A percentile compares a stretch with the other conserved stretches of the same genome.
phyloP scores from a whole-genome alignment of 1,284 basidiomycete species.

The Cryptococcus hybrid region DNA sequence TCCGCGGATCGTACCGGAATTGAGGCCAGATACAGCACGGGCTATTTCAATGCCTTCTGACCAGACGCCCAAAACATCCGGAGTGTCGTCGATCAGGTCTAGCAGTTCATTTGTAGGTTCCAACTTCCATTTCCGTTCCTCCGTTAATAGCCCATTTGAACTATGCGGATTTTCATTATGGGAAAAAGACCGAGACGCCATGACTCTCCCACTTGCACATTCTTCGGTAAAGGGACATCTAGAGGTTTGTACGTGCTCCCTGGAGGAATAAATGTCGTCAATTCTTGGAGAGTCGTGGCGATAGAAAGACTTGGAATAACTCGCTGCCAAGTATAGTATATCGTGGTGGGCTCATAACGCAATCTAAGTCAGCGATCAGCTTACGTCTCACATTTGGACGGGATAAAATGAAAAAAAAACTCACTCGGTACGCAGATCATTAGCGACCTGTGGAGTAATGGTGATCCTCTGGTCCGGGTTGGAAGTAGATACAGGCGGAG shows the following conservation, averaged over 20 bases:
- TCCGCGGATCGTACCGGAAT: not conserved
- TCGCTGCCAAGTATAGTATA: conserved; percentile 42
- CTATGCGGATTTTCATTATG: not conserved
- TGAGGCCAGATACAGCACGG: conserved; percentile 3
- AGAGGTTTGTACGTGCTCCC: conserved; percentile 70
- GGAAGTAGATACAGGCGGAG: conserved; percentile 38
- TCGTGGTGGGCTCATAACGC: conserved; percentile 35
- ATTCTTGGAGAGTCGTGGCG: conserved; percentile 48
- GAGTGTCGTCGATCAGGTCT: conserved; percentile 3
- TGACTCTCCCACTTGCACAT: conserved; percentile 55
- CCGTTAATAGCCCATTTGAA: too few relatives aligned
- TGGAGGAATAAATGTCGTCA: conserved; percentile 65
- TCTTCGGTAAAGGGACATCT: conserved; percentile 60
- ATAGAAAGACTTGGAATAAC: conserved; percentile 10
- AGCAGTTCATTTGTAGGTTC: conserved; percentile 4
- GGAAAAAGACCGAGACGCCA: conserved; percentile 64
- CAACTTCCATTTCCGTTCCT: not conserved
- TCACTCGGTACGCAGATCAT: conserved; percentile 50
- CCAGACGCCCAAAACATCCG: conserved; percentile 40
- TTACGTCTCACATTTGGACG: not conserved
- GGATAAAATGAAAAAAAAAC: conserved; percentile 10
- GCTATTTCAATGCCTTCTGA: conserved; percentile 40
- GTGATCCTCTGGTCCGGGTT: conserved; percentile 24
- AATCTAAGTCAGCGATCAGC: conserved; percentile 20
- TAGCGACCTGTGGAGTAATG: conserved; percentile 51